These are phyloP conservation scores for Trapa bicornis DNA, from an alignment of 345 rosid species.

Conservation along the genomic window DNA sequence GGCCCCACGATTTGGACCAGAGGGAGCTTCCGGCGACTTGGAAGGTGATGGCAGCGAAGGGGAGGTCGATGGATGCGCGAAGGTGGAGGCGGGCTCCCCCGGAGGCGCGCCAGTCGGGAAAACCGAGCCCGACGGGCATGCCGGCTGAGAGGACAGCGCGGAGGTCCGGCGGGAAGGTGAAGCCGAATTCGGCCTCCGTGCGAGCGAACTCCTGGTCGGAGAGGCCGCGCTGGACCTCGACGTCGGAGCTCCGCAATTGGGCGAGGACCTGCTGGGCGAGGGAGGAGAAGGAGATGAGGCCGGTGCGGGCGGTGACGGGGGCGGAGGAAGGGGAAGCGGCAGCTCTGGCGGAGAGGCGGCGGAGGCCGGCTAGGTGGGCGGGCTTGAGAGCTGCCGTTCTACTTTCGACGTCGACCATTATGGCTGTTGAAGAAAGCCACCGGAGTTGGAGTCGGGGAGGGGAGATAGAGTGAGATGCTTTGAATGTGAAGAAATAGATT, in stretches of 20 bases:
- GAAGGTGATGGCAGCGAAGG: constrained; percentile 77
- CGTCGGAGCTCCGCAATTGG: constrained; percentile 53
- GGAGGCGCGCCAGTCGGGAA: constrained; percentile 88
- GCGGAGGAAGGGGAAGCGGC: constrained; percentile 52
- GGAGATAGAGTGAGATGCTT: background rate
- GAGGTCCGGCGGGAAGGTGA: constrained; percentile 90
- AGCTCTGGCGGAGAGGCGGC: constrained; percentile 90
- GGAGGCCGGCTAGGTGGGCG: constrained; percentile 80
- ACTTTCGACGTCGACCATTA: constrained; percentile 98
- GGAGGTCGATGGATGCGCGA: constrained; percentile 70
- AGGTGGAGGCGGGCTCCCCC: constrained; percentile 59
- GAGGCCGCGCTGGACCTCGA: constrained; percentile 74
- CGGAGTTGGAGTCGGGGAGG: background rate
- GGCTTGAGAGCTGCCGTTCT: constrained; percentile 84
- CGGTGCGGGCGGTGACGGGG: constrained; percentile 38
- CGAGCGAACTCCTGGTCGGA: constrained; percentile 76
- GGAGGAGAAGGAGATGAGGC: constrained; percentile 59
- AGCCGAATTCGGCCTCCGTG: constrained; percentile 84
- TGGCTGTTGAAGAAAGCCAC: background rate
- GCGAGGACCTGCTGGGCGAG: constrained; percentile 64
- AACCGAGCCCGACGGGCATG: constrained; percentile 73
- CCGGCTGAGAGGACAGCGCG: constrained; percentile 80
- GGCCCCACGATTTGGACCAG: constrained; percentile 92
- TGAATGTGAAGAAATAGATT: background rate
- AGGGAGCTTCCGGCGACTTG: constrained; percentile 79